Evolutionary conservation across 495 filamentous ascomycete species (phyloP), one percentile per base, ranked within the genome.

Genomic region (Aspergillus ellipticus): DNA sequence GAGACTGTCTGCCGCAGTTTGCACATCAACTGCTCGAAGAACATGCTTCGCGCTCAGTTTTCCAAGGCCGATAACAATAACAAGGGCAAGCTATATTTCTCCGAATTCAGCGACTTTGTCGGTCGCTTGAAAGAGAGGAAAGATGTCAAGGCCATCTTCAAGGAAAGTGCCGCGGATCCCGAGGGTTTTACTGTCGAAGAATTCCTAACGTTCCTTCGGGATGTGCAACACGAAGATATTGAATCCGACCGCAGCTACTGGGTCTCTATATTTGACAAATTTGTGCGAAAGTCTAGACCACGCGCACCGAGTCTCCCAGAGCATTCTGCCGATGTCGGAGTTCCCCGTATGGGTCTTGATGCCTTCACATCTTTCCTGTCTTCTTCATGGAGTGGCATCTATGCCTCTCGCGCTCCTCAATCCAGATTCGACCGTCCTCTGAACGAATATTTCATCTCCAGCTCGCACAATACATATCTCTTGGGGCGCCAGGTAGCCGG

Each of bases 381-480:
- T 21, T 97, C 93, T 0, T 74, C 78, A 11, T 81, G 80, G 60
- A 96, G 93, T 58, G 78, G 73, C 1, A 58, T 82, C 3, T 81
- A 84, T 22, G 74, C 86, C 28, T 68, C 77, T 41, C 81, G 76
- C 54, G 68, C 79, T 45, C 78, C 85, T 5, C 70, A 82, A 28
- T 77, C 81, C 50, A 73, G 75, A 16, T 84, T 96, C 46, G 83
- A 94, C 60, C 84, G 89, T 26, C 94, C 94, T 0, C 72, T 98
- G 65, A 96, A 96, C 67, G 94, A 98, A 64, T 98, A 98, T 66
- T 97, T 92, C 81, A 94, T 97, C 57, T 97, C 93, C 4, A 96
- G 92, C 76, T 97, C 93, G 16, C 94, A 98, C 77, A 98, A 98
- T 70, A 97, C 94, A 9, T 98, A 98, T 65, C 84, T 98, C 10